Evolutionary conservation across 2,329 filamentous ascomycete genomes (phyloP), one percentile per base, ranked within the genome.

Genomic region (Botrytis elliptica): DNA sequence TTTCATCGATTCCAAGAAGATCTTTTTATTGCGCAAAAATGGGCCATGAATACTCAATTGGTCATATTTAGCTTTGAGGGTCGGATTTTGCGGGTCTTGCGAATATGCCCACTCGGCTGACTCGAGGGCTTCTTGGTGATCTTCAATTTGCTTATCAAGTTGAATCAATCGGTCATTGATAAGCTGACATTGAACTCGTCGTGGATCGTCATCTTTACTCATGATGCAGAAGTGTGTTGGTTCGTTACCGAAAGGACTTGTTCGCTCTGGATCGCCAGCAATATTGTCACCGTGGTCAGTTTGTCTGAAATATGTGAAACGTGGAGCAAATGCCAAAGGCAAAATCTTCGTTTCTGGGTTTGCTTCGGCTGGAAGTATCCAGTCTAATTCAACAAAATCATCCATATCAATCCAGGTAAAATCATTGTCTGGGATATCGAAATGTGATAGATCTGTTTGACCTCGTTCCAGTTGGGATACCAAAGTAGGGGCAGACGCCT

Each of bases 361-460:
- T 46, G 92, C 90, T 80, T 97, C 93, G 22, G 93, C 92, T 0
- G 95, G 95, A 38, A 98, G 84, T 71, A 97, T 95, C 95, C 95
- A 98, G 81, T 98, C 97, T 36, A 99, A 85, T 82, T 99, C 96
- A 44, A 99, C 95, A 83, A 99, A 99, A 81, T 99, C 96, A 81
- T 99, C 96, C 94, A 99, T 98, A 80, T 99, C 96, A 76, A 99
- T 95, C 96, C 96, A 99, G 72, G 92, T 94, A 77, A 94, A 91
- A 80, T 99, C 96, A 72, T 97, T 93, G 81, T 99, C 96, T 0
- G 96, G 95, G 68, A 99, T 99, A 0, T 91, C 95, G 81, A 99
- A 99, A 71, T 92, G 91, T 0, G 95, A 97, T 68, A 97, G 86
- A 81, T 95, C 92, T 4, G 88, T 88, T 12, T 88, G 88, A 14